A percentile compares a stretch with the other conserved stretches of the same genome.
phyloP scores from a whole-genome alignment of 129 eudicot species.

The Flaveria trinervia region DNA sequence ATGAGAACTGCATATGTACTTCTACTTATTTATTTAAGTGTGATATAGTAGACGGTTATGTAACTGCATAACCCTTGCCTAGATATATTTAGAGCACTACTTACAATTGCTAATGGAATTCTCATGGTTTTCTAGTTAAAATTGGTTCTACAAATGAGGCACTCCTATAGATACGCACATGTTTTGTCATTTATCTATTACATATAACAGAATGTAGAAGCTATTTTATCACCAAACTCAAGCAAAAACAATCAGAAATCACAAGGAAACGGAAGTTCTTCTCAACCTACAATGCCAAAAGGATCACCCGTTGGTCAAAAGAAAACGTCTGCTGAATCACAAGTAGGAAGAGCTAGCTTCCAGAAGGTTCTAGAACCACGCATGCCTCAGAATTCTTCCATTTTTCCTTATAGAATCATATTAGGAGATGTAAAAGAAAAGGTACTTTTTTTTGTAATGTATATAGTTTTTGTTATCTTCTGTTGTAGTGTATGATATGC shows the following conservation, averaged over 20 bases:
- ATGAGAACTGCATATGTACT: neutral
- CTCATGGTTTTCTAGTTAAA: too few relatives aligned
- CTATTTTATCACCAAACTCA: slow-evolving; percentile 29
- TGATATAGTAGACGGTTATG: neutral
- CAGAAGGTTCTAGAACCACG: slow-evolving; percentile 93
- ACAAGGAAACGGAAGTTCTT: slow-evolving; percentile 38
- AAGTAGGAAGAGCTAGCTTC: slow-evolving; percentile 72
- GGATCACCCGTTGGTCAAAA: slow-evolving; percentile 41
- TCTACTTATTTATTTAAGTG: neutral
- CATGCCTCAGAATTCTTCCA: slow-evolving; percentile 59
- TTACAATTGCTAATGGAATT: neutral
- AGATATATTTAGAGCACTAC: neutral
- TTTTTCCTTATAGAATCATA: slow-evolving; percentile 86
- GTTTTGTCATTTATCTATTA: neutral
- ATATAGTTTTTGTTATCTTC: neutral
- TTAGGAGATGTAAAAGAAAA: slow-evolving; percentile 89
- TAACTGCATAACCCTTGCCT: neutral
- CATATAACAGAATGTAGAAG: slow-evolving; percentile 51
- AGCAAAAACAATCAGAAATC: slow-evolving; percentile 30
- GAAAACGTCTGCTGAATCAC: slow-evolving; percentile 67
- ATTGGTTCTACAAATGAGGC: too few relatives aligned
- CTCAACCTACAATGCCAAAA: slow-evolving; percentile 41
- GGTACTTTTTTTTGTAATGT: slow-evolving; percentile 43
- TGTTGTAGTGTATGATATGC: neutral
- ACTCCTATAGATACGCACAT: neutral